Percentiles rank a stretch among this genome's conserved stretches.
Conservation (phyloP, 345 rosid species). For the Sapria himalayana region DNA sequence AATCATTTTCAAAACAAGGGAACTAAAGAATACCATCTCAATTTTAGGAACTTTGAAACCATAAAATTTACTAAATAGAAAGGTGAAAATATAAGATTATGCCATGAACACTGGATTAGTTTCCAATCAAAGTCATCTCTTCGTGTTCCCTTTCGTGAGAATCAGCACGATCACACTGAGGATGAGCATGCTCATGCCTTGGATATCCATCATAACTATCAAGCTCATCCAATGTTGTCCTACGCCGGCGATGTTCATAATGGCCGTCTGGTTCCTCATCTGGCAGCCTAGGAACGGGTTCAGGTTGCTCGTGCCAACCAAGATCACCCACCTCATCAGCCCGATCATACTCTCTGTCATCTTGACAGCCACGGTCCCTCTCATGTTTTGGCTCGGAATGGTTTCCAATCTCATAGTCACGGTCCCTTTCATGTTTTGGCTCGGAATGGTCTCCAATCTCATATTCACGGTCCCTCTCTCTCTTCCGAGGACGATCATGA, state of each 20-base stretch:
- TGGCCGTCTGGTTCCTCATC: constrained; percentile 27
- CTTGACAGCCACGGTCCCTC: constrained; percentile 28
- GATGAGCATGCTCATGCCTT: constrained; percentile 27
- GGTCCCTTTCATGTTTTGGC: constrained; percentile 36
- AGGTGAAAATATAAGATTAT: no score
- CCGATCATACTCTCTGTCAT: constrained; percentile 28
- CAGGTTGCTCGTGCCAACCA: constrained; percentile 35
- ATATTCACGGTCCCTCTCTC: constrained; percentile 45
- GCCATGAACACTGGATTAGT: no score
- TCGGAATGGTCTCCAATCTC: no score
- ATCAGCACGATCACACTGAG: constrained; percentile 27
- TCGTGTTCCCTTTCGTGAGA: constrained; percentile 15
- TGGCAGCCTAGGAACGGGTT: constrained; percentile 25
- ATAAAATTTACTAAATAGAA: no score
- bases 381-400: constrained; percentile 40
- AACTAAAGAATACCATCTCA: no score
- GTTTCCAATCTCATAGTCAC: constrained; percentile 34
- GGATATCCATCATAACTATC: constrained; percentile 49
- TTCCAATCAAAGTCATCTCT: constrained; percentile 10
- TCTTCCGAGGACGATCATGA: constrained; percentile 42
- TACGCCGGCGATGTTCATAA: constrained; percentile 32
- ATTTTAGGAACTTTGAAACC: no score
- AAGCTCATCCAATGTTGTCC: constrained; percentile 16
- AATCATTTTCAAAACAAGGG: no score
- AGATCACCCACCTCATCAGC: constrained; percentile 28